Evolutionary conservation across 1,284 basidiomycete species (phyloP).

Genomic region (Apiotrichum montevideense): DNA sequence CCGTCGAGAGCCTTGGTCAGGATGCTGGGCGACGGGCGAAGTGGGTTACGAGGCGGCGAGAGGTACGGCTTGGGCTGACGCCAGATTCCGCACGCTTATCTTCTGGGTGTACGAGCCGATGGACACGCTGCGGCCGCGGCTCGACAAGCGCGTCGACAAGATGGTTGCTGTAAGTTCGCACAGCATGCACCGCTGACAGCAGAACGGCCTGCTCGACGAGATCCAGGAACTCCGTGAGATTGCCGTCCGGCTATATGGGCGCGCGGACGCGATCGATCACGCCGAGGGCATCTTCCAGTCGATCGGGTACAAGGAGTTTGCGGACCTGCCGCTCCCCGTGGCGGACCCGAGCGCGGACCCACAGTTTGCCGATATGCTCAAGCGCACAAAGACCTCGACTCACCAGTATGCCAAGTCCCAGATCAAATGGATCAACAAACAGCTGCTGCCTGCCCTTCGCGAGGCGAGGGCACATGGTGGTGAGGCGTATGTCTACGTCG

Average conservation of each 20-base stretch:
- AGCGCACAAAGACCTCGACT: conserved; percentile 79
- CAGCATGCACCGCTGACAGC: neutral
- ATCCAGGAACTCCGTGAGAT: conserved; percentile 54
- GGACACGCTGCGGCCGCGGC: conserved; percentile 57
- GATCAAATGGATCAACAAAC: conserved; percentile 86
- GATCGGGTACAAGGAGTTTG: conserved; percentile 94
- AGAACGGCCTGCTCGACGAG: conserved; percentile 82
- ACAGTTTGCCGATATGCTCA: conserved; percentile 57
- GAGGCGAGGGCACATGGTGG: conserved; percentile 49
- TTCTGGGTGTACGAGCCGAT: conserved; percentile 88
- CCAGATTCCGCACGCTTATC: conserved; percentile 72
- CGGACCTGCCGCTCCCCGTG: conserved; percentile 39
- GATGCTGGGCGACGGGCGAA: conserved; percentile 15
- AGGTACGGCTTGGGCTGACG: conserved; percentile 12
- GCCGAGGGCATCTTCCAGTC: conserved; percentile 81
- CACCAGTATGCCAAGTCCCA: conserved; percentile 89
- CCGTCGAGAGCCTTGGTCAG: conserved; percentile 51
- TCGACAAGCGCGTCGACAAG: conserved; percentile 74
- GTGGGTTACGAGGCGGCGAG: conserved; percentile 12
- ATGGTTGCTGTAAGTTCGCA: conserved; percentile 71
- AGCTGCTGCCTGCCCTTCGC: conserved; percentile 70
- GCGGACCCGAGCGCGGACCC: conserved; percentile 19
- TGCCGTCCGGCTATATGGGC: conserved; percentile 38
- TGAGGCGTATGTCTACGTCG: conserved; percentile 43
- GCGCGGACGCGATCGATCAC: conserved; percentile 31